Base-by-base conservation (phyloP, 441 rosid species). In the Oxalis stricta region DNA sequence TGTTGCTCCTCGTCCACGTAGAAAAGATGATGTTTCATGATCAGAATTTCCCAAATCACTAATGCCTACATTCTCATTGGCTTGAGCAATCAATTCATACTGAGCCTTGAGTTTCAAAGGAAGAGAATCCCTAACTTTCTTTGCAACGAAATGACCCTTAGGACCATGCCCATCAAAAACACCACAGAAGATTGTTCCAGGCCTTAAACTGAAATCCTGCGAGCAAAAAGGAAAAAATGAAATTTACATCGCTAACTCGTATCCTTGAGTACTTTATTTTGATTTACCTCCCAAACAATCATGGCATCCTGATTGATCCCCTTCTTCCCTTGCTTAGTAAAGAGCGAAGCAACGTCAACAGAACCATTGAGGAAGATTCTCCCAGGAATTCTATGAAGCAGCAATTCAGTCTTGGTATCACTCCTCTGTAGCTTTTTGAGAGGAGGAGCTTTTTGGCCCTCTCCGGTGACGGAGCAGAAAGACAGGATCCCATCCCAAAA, bases 401-500 rank as follows among this genome's bases (percentile, higher is more conserved):
- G 73, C 13, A 79, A 88, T 26, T 81, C 95, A 61, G 74, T 70
- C 56, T 72, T 28, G 55, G 75, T 58, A 32, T 79, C 95, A 61
- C n/a, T n/a, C n/a, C n/a, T n/a, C n/a, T n/a, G n/a, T n/a, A n/a
- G n/a, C n/a, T n/a, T n/a, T n/a, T n/a, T 75, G 75, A 0, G 84
- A 76, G 43, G 93, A 61, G 63, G 45, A 2, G 84, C 74, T 22
- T 84, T 89, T 11, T 47, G 65, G 66, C 82, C 80, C 77, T 87
- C 63, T 78, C 76, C 77, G 60, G 83, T 96, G 12, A 75, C 66
- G 64, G 94, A 80, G 76, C 66, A 64, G 94, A 80, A 56, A 91
- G 75, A 86, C 98, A 91, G 96, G 96, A 91, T 81, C 98, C 98
- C 98, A 91, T 91, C 68, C 75, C 78, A 11, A 91, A 96, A 95